Evolutionary conservation across 2,329 filamentous ascomycete species (phyloP).

Genomic region (Grosmannia serpens): DNA sequence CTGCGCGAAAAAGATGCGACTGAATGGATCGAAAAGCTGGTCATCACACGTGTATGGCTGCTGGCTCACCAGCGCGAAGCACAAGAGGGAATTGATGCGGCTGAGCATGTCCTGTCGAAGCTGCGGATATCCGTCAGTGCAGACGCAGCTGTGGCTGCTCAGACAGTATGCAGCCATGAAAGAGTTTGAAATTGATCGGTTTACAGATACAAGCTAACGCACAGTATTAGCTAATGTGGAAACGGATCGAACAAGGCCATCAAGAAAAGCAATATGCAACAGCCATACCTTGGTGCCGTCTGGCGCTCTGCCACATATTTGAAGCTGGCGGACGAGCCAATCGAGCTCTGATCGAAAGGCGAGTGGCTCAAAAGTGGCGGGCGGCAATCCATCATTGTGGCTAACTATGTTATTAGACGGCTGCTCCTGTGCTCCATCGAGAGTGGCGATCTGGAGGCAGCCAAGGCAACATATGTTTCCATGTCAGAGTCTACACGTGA

Average conservation of each 20-base stretch:
- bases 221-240: constrained; percentile 63
- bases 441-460: constrained; percentile 40
- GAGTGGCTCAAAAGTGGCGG: not conserved
- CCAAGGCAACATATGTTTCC: constrained; percentile 40
- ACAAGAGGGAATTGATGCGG: constrained; percentile 16
- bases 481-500: constrained; percentile 48
- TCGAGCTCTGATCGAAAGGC: constrained; percentile 57
- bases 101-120: constrained; percentile 27
- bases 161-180: constrained; percentile 41
- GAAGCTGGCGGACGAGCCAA: constrained; percentile 53
- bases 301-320: constrained; percentile 59
- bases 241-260: constrained; percentile 52
- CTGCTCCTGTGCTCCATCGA: constrained; percentile 58
- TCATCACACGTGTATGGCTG: constrained; percentile 60
- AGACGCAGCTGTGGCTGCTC: constrained; percentile 53
- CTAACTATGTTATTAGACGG: constrained; percentile 42
- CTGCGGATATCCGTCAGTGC: constrained; percentile 38
- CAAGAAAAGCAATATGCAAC: constrained; percentile 37
- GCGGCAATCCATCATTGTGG: not conserved
- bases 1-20: constrained; percentile 30
- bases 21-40: constrained; percentile 55
- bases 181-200: not conserved
- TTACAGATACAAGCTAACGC: not conserved
- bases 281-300: constrained; percentile 58
- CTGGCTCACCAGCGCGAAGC: constrained; percentile 34